These are phyloP conservation scores for Starmerella floris DNA, from an alignment of 805 yeast species.

Conservation along the genomic window DNA sequence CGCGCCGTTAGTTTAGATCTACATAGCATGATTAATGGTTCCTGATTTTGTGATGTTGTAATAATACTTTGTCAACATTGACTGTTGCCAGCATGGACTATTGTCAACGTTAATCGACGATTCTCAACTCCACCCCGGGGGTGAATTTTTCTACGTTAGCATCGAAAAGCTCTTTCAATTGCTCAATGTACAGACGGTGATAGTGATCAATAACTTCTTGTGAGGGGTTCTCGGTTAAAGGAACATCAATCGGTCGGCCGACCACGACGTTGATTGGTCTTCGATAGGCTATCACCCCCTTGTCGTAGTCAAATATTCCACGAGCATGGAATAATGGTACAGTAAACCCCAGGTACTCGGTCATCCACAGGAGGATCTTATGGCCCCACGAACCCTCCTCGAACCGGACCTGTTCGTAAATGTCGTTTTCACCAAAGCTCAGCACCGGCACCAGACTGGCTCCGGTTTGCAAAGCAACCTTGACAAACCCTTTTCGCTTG, in stretches of 20 bases:
- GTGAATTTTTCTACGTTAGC: conserved; percentile 38
- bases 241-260: conserved; percentile 31
- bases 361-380: conserved; percentile 57
- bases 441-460: conserved; percentile 78
- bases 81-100: background rate
- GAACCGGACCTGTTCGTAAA: conserved; percentile 41
- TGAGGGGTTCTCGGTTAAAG: conserved; percentile 11
- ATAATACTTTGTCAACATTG: background rate
- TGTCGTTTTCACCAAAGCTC: conserved; percentile 76
- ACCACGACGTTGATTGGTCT: conserved; percentile 57
- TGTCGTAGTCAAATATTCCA: conserved; percentile 73
- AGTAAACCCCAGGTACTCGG: conserved; percentile 63
- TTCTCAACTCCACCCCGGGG: conserved; percentile 16
- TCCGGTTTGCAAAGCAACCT: conserved; percentile 67
- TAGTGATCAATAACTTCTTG: conserved; percentile 31
- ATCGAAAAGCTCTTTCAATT: conserved; percentile 48
- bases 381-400: conserved; percentile 36
- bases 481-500: conserved; percentile 77
- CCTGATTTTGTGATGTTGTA: too few relatives aligned
- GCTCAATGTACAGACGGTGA: conserved; percentile 57
- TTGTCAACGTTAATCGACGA: conserved; percentile 10
- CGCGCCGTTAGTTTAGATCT: too few relatives aligned
- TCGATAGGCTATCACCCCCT: conserved; percentile 79
- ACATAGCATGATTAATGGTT: background rate
- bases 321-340: conserved; percentile 84